These are phyloP conservation scores for Pterula multifida DNA, from an alignment of 1,284 basidiomycete genomes.

Conservation along the genomic window DNA sequence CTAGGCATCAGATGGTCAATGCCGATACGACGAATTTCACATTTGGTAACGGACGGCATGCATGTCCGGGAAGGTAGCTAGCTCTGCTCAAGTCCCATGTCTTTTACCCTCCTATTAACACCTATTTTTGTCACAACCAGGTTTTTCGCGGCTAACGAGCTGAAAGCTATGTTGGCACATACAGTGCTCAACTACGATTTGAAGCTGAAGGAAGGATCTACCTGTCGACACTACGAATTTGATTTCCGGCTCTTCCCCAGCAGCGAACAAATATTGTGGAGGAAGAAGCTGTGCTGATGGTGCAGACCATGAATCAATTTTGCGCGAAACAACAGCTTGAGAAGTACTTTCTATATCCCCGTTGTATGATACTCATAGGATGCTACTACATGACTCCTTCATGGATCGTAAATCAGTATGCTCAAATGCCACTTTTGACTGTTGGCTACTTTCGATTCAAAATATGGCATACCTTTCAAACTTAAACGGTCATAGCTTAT, in stretches of 20 bases:
- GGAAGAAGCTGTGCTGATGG: neutral
- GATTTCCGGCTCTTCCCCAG: neutral
- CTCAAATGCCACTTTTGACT: too few species aligned
- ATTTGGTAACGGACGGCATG: conserved; percentile 21
- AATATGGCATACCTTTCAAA: too few species aligned
- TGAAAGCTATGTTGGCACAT: conserved; percentile 26
- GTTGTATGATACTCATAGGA: too few species aligned
- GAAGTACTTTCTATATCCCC: too few species aligned
- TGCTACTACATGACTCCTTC: too few species aligned
- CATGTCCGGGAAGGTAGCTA: conserved; percentile 12
- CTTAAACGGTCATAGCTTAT: too few species aligned
- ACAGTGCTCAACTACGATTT: conserved; percentile 26
- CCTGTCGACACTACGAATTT: neutral
- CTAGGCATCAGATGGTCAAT: conserved; percentile 14
- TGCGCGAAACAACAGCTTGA: too few species aligned
- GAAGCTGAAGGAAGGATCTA: conserved; percentile 15
- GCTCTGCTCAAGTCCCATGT: neutral
- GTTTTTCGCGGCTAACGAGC: conserved; percentile 23
- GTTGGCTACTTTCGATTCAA: too few species aligned
- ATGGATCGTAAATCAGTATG: too few species aligned
- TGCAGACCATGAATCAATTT: too few species aligned
- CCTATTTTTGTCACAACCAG: too few species aligned
- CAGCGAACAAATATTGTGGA: neutral
- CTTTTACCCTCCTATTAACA: too few species aligned
- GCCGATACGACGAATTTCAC: conserved; percentile 15